phyloP scores from a whole-genome alignment of 2,329 filamentous ascomycete species.

The Clarireedia paspali region DNA sequence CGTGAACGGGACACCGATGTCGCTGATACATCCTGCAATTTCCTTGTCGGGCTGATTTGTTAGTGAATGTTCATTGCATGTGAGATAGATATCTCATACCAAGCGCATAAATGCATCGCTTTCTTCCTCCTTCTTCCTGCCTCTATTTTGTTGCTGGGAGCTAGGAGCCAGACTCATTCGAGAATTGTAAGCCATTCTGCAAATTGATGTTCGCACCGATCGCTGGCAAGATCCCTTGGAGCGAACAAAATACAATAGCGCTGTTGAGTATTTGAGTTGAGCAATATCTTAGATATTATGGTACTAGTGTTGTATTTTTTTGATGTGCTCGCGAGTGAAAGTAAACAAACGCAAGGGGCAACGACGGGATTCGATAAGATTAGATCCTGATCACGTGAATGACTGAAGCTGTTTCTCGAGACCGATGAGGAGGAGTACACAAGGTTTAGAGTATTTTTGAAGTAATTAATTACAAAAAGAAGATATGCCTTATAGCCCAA shows the following conservation, averaged over 20 bases:
- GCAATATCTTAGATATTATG: background rate
- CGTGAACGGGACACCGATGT: constrained; percentile 87
- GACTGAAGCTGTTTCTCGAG: background rate
- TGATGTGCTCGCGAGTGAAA: background rate
- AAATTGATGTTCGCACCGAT: background rate
- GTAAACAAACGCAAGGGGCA: constrained; percentile 11
- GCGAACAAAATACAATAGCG: background rate
- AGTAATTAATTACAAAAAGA: no score
- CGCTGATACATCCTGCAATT: constrained; percentile 93
- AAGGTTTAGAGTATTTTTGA: background rate
- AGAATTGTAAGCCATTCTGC: constrained; percentile 40
- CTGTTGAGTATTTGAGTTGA: background rate
- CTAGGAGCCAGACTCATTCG: constrained; percentile 44
- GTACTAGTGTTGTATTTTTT: background rate
- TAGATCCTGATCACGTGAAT: background rate
- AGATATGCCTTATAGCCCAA: no score
- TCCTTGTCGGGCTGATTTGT: constrained; percentile 51
- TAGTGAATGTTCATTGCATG: constrained; percentile 11
- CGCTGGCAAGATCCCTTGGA: background rate
- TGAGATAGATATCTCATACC: constrained; percentile 30
- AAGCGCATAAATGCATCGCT: constrained; percentile 50
- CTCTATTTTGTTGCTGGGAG: constrained; percentile 37
- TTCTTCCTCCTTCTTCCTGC: constrained; percentile 48
- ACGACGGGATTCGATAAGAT: constrained; percentile 1
- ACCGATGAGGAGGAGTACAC: background rate